phyloP scores from a whole-genome alignment of 805 yeast genomes.

The Candida fluviatilis region DNA sequence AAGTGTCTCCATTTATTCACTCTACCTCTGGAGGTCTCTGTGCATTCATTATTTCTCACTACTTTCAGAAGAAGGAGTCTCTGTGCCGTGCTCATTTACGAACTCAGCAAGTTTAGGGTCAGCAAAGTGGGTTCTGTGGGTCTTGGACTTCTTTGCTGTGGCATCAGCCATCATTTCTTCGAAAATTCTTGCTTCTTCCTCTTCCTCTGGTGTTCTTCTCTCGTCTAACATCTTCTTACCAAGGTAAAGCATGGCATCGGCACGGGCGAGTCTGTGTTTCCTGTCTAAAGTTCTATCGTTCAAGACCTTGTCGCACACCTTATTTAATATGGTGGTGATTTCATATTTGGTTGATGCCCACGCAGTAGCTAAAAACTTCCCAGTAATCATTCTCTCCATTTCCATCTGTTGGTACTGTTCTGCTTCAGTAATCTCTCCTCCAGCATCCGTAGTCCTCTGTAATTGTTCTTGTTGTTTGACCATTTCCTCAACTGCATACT shows the following conservation, averaged over 20 bases:
- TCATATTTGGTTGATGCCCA: slow-evolving; percentile 94
- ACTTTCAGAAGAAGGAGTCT: neutral
- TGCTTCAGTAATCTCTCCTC: slow-evolving; percentile 30
- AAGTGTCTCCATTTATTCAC: too few species aligned
- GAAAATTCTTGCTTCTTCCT: slow-evolving; percentile 85
- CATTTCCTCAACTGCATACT: slow-evolving; percentile 64
- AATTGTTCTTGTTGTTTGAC: slow-evolving; percentile 59
- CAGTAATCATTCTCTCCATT: slow-evolving; percentile 76
- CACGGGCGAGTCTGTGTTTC: slow-evolving; percentile 65
- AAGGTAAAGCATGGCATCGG: slow-evolving; percentile 69
- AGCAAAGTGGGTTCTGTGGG: slow-evolving; percentile 4
- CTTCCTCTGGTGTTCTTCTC: slow-evolving; percentile 78
- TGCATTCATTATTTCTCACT: too few species aligned
- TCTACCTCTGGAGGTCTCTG: too few species aligned
- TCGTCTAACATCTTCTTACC: slow-evolving; percentile 68
- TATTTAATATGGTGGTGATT: slow-evolving; percentile 79
- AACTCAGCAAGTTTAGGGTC: slow-evolving; percentile 19
- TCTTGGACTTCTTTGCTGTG: slow-evolving; percentile 45
- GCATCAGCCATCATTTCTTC: slow-evolving; percentile 93
- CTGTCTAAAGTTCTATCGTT: slow-evolving; percentile 58
- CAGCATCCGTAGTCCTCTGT: slow-evolving; percentile 21
- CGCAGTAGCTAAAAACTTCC: slow-evolving; percentile 87
- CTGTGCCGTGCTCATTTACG: slow-evolving; percentile 1
- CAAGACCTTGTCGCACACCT: slow-evolving; percentile 49
- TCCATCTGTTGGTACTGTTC: slow-evolving; percentile 49